These are phyloP conservation scores for Geotrichum carabidarum DNA, from an alignment of 1,139 yeast species.

Conservation along the genomic window DNA sequence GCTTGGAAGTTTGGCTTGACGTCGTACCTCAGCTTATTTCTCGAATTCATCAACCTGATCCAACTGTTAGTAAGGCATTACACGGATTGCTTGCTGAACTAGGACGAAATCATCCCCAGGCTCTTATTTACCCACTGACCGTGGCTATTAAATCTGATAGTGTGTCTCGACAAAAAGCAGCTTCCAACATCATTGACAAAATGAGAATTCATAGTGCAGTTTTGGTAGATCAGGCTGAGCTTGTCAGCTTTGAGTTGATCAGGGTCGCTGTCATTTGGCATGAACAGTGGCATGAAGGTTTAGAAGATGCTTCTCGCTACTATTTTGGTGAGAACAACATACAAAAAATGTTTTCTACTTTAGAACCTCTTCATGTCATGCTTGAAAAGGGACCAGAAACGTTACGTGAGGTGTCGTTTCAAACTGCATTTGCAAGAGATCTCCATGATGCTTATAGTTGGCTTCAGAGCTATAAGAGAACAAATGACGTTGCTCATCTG, in stretches of 20 bases:
- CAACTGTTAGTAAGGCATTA: constrained; percentile 71
- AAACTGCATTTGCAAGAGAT: constrained; percentile 90
- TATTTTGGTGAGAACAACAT: constrained; percentile 94
- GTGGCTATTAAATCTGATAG: constrained; percentile 96
- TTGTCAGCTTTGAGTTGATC: constrained; percentile 89
- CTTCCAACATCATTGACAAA: constrained; percentile 82
- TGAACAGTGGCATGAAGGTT: constrained; percentile 96
- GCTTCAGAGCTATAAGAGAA: constrained; percentile 78
- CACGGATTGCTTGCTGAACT: constrained; percentile 77
- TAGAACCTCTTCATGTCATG: constrained; percentile 73
- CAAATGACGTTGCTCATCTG: constrained; percentile 79
- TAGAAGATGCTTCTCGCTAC: constrained; percentile 91
- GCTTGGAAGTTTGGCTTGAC: constrained; percentile 89
- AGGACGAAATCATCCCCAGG: constrained; percentile 96
- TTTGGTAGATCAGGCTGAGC: constrained; percentile 85
- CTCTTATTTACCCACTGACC: constrained; percentile 88
- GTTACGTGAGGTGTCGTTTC: constrained; percentile 85
- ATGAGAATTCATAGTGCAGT: constrained; percentile 83
- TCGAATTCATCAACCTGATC: constrained; percentile 92
- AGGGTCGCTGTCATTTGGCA: constrained; percentile 96
- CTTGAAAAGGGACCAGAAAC: constrained; percentile 72
- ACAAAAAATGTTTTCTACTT: constrained; percentile 86
- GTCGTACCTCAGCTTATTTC: constrained; percentile 95
- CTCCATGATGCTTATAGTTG: constrained; percentile 90
- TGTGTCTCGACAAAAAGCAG: constrained; percentile 83